A percentile compares a stretch with the other conserved stretches of the same genome.
Evolutionary conservation across 768 basidiomycete species (phyloP).

Genomic region (Tricholoma hemisulphureum): DNA sequence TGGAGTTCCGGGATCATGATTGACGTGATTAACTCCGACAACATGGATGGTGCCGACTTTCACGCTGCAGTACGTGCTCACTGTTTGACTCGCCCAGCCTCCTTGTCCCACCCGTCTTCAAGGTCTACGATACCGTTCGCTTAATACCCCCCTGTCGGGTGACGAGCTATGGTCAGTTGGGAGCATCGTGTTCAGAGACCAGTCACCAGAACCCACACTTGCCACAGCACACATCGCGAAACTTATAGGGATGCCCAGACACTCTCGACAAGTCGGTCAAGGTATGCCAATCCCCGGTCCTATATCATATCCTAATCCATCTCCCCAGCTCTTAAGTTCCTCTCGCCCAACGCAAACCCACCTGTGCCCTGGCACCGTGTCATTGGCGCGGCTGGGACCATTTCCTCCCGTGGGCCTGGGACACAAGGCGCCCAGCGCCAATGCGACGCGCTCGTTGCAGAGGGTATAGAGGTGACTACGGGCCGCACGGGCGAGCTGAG

Average conservation of each 20-base stretch:
- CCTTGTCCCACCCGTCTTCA: constrained; percentile 1
- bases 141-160: constrained; percentile 66
- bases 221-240: constrained; percentile 77
- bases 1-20: too few relatives aligned
- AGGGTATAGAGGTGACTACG: constrained; percentile 73
- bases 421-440: constrained; percentile 79
- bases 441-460: constrained; percentile 70
- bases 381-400: constrained; percentile 63
- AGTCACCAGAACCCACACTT: not conserved
- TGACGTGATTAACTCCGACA: not conserved
- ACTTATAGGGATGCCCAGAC: constrained; percentile 73
- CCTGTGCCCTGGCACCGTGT: constrained; percentile 85
- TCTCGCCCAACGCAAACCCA: constrained; percentile 55
- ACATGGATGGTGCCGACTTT: constrained; percentile 62
- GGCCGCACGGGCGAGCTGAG: constrained; percentile 56
- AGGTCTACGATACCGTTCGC: constrained; percentile 76
- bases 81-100: not conserved
- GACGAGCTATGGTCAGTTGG: constrained; percentile 66
- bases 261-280: constrained; percentile 82
- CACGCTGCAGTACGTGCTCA: constrained; percentile 49
- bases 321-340: constrained; percentile 73
- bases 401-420: constrained; percentile 82
- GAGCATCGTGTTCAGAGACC: not conserved
- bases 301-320: not conserved
- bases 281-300: constrained; percentile 37